Percentiles rank a stretch among this genome's conserved stretches.
These are phyloP conservation scores for Aspergillus chevalieri DNA, from an alignment of 2,329 filamentous ascomycete genomes.

Conservation along the genomic window DNA sequence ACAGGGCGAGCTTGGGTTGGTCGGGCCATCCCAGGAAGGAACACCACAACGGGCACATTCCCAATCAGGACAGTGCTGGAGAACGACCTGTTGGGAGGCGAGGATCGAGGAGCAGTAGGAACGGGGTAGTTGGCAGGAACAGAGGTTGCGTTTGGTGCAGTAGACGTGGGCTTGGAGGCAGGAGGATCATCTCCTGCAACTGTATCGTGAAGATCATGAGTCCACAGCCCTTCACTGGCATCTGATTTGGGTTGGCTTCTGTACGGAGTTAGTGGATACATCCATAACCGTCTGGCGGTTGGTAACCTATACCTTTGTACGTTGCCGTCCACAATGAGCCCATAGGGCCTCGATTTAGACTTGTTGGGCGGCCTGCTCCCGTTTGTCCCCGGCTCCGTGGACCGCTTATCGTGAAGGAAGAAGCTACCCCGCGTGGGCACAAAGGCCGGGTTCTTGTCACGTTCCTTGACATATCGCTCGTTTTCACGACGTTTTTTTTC, in stretches of 20 bases:
- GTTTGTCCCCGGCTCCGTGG: constrained; percentile 69
- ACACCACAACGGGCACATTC: constrained; percentile 78
- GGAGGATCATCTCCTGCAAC: constrained; percentile 37
- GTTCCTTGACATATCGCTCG: constrained; percentile 81
- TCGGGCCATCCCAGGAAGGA: constrained; percentile 66
- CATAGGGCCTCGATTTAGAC: constrained; percentile 53
- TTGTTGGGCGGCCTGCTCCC: constrained; percentile 59
- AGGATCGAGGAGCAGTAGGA: constrained; percentile 49
- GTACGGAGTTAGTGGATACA: constrained; percentile 19
- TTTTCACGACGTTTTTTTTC: constrained; percentile 77
- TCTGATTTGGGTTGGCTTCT: constrained; percentile 41
- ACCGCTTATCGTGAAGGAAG: constrained; percentile 92
- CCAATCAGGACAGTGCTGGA: constrained; percentile 79
- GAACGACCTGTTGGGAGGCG: constrained; percentile 67
- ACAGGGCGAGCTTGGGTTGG: constrained; percentile 68
- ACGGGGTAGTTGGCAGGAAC: constrained; percentile 28
- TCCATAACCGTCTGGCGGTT: neutral
- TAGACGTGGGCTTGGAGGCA: constrained; percentile 21
- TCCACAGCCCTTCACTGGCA: constrained; percentile 70
- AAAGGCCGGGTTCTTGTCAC: constrained; percentile 84
- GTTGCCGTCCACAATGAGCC: constrained; percentile 39
- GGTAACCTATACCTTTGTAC: constrained; percentile 35
- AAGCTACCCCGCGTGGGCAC: constrained; percentile 91
- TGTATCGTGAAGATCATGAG: constrained; percentile 87
- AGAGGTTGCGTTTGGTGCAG: constrained; percentile 17